These are phyloP conservation scores for Acrocalymma vagum DNA, from an alignment of 2,329 filamentous ascomycete genomes.

Conservation along the genomic window DNA sequence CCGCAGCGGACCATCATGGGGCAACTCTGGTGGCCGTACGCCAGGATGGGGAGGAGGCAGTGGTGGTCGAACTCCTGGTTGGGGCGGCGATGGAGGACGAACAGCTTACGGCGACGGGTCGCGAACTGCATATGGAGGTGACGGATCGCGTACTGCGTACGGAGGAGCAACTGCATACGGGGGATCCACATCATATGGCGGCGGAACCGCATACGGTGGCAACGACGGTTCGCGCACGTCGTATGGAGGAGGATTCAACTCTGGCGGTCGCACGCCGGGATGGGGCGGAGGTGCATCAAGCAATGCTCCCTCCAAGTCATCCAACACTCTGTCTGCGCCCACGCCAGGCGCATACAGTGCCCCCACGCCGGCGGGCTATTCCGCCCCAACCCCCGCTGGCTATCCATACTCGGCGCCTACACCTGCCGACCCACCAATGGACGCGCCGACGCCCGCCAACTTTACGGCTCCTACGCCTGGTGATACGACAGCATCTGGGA, in stretches of 20 bases:
- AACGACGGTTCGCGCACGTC: constrained; percentile 50
- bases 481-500: constrained; percentile 40
- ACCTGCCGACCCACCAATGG: constrained; percentile 45
- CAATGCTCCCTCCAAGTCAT: constrained; percentile 31
- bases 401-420: constrained; percentile 48
- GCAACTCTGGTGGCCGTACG: constrained; percentile 44
- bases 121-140: constrained; percentile 51
- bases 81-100: constrained; percentile 55
- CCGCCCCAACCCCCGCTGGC: constrained; percentile 43
- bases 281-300: constrained; percentile 65
- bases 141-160: constrained; percentile 54
- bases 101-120: constrained; percentile 46
- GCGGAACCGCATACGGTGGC: constrained; percentile 40
- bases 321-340: constrained; percentile 38
- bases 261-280: constrained; percentile 58
- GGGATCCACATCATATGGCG: constrained; percentile 76
- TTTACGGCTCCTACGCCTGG: constrained; percentile 51
- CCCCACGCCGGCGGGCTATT: constrained; percentile 47
- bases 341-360: constrained; percentile 44
- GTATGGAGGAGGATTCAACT: constrained; percentile 64
- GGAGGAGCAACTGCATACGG: constrained; percentile 75
- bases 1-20: constrained; percentile 61
- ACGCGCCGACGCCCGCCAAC: constrained; percentile 49
- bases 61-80: constrained; percentile 55
- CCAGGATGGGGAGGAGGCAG: constrained; percentile 55